Evolutionary conservation across 2,329 filamentous ascomycete species (phyloP).

Genomic region (Colletotrichum sp.): DNA sequence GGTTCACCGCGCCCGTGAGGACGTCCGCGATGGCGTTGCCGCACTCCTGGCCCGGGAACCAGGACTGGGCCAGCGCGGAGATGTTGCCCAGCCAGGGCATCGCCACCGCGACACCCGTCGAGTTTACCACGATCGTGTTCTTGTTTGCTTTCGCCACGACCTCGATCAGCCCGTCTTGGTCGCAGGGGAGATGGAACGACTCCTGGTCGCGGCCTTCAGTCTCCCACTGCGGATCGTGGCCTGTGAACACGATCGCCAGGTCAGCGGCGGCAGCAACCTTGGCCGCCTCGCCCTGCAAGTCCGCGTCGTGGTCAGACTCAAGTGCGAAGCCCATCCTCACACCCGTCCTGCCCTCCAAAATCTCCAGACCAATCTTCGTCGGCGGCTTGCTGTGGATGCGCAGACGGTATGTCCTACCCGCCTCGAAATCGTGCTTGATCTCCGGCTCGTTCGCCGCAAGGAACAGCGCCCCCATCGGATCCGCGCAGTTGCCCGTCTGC

Average conservation of each 20-base stretch:
- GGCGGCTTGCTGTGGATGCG: slow-evolving; percentile 33
- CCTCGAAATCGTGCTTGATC: slow-evolving; percentile 26
- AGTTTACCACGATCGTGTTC: slow-evolving; percentile 68
- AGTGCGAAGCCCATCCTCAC: slow-evolving; percentile 35
- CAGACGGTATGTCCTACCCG: slow-evolving; percentile 34
- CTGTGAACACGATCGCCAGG: slow-evolving; percentile 67
- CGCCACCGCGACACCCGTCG: slow-evolving; percentile 66
- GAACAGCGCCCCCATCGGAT: slow-evolving; percentile 39
- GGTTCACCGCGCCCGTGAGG: slow-evolving; percentile 67
- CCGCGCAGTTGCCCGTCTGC: slow-evolving; percentile 32
- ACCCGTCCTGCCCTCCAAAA: slow-evolving; percentile 34
- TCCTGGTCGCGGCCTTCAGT: slow-evolving; percentile 65
- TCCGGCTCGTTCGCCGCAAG: slow-evolving; percentile 33
- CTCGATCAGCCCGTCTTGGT: slow-evolving; percentile 69
- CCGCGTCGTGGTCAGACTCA: slow-evolving; percentile 50
- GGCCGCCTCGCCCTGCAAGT: slow-evolving; percentile 51
- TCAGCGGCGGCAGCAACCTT: slow-evolving; percentile 47
- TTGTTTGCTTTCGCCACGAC: slow-evolving; percentile 62
- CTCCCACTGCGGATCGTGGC: slow-evolving; percentile 57
- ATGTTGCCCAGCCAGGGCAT: slow-evolving; percentile 61
- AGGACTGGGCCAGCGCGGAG: slow-evolving; percentile 67
- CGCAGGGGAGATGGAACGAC: slow-evolving; percentile 44
- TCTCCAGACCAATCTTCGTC: slow-evolving; percentile 29
- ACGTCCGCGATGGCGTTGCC: slow-evolving; percentile 73
- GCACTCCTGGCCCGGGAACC: slow-evolving; percentile 73